phyloP scores from a whole-genome alignment of 2,329 filamentous ascomycete genomes.

The Cladosporium velox region DNA sequence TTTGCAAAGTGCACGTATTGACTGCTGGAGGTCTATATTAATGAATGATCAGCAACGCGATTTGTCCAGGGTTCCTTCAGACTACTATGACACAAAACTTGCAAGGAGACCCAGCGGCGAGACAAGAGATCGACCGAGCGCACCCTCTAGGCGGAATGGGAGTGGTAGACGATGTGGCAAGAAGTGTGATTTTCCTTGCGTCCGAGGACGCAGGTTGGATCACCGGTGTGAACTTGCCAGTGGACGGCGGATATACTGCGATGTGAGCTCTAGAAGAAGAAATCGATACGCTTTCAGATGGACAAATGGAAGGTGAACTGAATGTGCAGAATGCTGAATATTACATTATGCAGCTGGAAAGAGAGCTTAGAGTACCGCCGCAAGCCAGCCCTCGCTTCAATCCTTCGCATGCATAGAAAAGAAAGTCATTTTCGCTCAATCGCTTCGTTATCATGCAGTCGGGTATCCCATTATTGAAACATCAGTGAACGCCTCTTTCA shows the following conservation, averaged over 20 bases:
- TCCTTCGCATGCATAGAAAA: constrained; percentile 18
- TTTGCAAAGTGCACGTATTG: not conserved
- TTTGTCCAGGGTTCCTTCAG: constrained; percentile 44
- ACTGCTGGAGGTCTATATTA: not conserved
- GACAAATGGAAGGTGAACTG: not conserved
- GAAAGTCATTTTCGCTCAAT: constrained; percentile 9
- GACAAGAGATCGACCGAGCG: constrained; percentile 31
- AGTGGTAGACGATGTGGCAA: constrained; percentile 43
- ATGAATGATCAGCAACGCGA: constrained; percentile 37
- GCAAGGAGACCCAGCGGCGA: constrained; percentile 36
- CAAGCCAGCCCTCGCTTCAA: constrained; percentile 18
- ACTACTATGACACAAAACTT: constrained; percentile 43
- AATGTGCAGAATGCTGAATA: not conserved
- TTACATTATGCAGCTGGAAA: constrained; percentile 21
- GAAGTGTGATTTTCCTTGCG: constrained; percentile 35
- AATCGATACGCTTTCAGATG: not conserved
- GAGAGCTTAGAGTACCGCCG: constrained; percentile 10
- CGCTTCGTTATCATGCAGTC: constrained; percentile 20
- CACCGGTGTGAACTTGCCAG: not conserved
- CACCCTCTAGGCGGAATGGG: constrained; percentile 36
- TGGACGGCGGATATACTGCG: constrained; percentile 3
- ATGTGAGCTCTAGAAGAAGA: not conserved
- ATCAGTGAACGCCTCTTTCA: constrained; percentile 14
- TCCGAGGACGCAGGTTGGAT: constrained; percentile 40
- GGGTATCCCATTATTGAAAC: constrained; percentile 21